phyloP scores from a whole-genome alignment of 257 asterid genomes.

The Petunia axillaris region DNA sequence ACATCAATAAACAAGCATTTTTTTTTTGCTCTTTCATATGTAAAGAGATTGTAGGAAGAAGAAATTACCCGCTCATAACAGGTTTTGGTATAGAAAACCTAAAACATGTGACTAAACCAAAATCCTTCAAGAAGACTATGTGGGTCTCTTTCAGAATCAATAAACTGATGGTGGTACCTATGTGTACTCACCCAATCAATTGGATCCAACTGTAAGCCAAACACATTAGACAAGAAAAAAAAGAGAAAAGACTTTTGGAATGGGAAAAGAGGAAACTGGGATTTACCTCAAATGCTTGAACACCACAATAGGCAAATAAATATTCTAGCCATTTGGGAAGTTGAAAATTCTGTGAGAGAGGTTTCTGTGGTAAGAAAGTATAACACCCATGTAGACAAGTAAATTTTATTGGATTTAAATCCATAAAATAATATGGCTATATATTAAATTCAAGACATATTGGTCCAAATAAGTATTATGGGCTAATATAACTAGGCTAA shows the following conservation, averaged over 20 bases:
- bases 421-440: no score
- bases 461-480: no score
- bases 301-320: slow-evolving; percentile 82
- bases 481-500: no score
- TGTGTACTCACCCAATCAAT: slow-evolving; percentile 93
- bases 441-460: no score
- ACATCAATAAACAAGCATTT: neutral
- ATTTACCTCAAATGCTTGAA: slow-evolving; percentile 76
- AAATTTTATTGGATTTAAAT: no score
- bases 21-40: neutral
- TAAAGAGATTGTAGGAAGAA: neutral
- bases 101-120: slow-evolving; percentile 84
- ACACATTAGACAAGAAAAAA: no score
- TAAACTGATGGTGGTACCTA: slow-evolving; percentile 80
- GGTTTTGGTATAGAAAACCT: slow-evolving; percentile 64
- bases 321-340: slow-evolving; percentile 89
- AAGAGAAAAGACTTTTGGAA: no score
- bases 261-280: no score
- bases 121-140: slow-evolving; percentile 85
- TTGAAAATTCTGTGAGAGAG: slow-evolving; percentile 77
- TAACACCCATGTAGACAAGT: slow-evolving; percentile 47
- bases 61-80: slow-evolving; percentile 50
- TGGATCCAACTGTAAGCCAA: slow-evolving; percentile 36
- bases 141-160: slow-evolving; percentile 78
- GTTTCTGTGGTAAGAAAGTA: slow-evolving; percentile 82